Base-by-base conservation (phyloP, 352 stramenopile species). In the Paralagenidium karlingii region DNA sequence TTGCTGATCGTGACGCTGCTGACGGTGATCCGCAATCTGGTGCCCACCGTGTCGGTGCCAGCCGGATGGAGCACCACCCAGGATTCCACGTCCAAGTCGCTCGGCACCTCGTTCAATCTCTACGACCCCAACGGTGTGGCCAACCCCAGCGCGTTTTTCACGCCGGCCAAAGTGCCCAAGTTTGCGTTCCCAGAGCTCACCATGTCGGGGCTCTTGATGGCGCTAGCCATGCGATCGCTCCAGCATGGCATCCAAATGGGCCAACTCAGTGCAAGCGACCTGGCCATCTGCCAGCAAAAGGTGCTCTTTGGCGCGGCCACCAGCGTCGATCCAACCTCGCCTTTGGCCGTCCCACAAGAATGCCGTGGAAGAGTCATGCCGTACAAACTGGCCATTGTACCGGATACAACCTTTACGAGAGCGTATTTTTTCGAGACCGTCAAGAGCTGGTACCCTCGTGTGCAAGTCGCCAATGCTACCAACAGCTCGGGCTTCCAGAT, bases 1-100 rank as follows among this genome's bases (percentile, higher is more conserved):
- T 54, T 84, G 34, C 24, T 79, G 15, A 85, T 85, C 46, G 75
- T 88, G 45, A 44, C 84, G 4, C 41, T 85, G 2, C 59, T 84
- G 40, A 68, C 47, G 1, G 29, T 24, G 6, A 54, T 85, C 41
- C 82, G 83, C 46, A 24, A 31, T 2, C 52, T 84, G 0, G 74
- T 63, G 5, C n/a, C 45, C 33, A 54, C 78, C 38, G 62, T 82
- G 5, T 31, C 58, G 11, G 66, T 88, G 7, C 68, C 70, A 0
- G 36, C 63, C 0, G 75, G 68, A 15, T 85, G 58, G 60, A 82
- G 69, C 27, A 58, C 40, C 0, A 40, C 33, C 3, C 53, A 30
- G 8, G n/a, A 13, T 0, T 13, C 37, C 0, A 22, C 11, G 10
- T 16, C 47, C 12, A 37, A 47, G 25, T 55, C 36, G 4, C 24